Conservation (phyloP, 225 moss, liverwort and hornwort genomes). For the Marchantia polymorpha region DNA sequence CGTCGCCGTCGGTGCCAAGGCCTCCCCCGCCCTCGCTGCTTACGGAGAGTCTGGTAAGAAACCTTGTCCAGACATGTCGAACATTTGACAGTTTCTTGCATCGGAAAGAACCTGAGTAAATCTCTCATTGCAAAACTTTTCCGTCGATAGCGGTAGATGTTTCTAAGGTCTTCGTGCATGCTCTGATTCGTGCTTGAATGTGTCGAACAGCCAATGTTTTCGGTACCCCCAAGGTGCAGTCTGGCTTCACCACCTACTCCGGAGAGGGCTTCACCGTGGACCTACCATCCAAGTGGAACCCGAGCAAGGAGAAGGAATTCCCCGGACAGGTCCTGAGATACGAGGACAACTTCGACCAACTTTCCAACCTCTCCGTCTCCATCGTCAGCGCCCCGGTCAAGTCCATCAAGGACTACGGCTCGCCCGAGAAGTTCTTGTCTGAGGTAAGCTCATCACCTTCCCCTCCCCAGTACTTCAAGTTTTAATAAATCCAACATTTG, state of each 20-base stretch:
- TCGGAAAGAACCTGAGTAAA: not conserved
- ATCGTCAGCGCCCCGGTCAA: constrained; percentile 54
- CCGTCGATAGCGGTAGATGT: too few species aligned
- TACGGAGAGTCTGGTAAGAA: constrained; percentile 76
- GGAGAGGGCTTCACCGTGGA: constrained; percentile 61
- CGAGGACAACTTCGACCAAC: constrained; percentile 82
- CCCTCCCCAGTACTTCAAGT: too few species aligned
- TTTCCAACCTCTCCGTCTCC: constrained; percentile 63
- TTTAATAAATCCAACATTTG: too few species aligned
- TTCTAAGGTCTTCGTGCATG: too few species aligned
- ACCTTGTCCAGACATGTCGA: not conserved
- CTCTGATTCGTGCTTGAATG: not conserved
- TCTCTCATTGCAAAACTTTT: too few species aligned
- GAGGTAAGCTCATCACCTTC: constrained; percentile 60
- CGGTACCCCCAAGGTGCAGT: constrained; percentile 50
- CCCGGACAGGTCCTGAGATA: constrained; percentile 88
- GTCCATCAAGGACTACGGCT: constrained; percentile 76
- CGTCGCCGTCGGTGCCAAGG: constrained; percentile 45
- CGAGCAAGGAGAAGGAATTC: constrained; percentile 87
- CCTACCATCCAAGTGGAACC: constrained; percentile 86
- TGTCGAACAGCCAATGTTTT: constrained; percentile 35
- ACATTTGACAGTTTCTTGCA: not conserved
- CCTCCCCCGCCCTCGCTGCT: constrained; percentile 69
- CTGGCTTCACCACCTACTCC: constrained; percentile 52
- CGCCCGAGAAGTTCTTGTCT: constrained; percentile 69